Percentiles rank a stretch among this genome's conserved stretches.
These are phyloP conservation scores for Lodderomyces theae DNA, from an alignment of 1,139 yeast species.

Conservation along the genomic window DNA sequence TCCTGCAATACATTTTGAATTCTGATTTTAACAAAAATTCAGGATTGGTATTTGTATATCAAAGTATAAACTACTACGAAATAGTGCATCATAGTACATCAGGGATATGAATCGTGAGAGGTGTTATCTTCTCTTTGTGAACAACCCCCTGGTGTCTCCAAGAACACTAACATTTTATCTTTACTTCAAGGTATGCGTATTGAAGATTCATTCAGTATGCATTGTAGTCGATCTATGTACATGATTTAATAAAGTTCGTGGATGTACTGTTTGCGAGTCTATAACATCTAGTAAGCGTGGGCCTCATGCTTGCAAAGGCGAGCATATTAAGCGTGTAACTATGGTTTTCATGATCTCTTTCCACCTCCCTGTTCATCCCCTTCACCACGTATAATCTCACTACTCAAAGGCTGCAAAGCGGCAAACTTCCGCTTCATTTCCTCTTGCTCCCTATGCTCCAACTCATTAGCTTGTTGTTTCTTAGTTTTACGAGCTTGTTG, in stretches of 20 bases:
- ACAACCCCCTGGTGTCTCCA: constrained; percentile 51
- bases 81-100: constrained; percentile 54
- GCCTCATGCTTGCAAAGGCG: too few species aligned
- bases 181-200: constrained; percentile 5
- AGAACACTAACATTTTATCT: constrained; percentile 41
- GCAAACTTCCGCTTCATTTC: constrained; percentile 62
- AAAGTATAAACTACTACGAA: constrained; percentile 15
- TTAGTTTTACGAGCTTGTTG: constrained; percentile 40
- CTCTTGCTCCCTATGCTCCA: constrained; percentile 76
- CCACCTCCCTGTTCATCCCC: too few species aligned
- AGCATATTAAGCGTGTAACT: too few species aligned
- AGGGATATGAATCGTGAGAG: constrained; percentile 17
- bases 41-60: constrained; percentile 16
- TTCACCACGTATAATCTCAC: constrained; percentile 37
- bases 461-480: constrained; percentile 53
- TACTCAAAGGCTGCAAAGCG: constrained; percentile 59
- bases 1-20: constrained; percentile 5
- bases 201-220: too few species aligned
- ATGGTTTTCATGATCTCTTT: too few species aligned
- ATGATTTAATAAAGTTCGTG: too few species aligned
- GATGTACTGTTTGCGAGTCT: too few species aligned
- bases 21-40: constrained; percentile 2
- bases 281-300: too few species aligned
- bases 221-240: too few species aligned
- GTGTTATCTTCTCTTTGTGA: constrained; percentile 12